phyloP scores from a whole-genome alignment of 352 stramenopile genomes.

The Phytophthora pseudosyringae region DNA sequence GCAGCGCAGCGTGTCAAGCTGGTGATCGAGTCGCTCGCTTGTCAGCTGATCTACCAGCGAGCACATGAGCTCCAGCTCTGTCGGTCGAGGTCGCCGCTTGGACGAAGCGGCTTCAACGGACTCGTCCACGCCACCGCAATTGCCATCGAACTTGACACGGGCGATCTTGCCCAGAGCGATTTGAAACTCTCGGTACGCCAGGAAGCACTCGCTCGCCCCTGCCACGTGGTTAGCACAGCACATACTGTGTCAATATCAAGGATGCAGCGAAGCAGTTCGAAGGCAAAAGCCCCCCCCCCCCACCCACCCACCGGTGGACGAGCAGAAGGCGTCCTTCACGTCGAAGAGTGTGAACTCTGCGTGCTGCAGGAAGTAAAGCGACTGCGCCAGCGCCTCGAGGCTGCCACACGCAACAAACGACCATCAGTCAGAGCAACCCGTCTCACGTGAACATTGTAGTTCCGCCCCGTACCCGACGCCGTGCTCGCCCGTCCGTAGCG shows the following conservation, averaged over 20 bases:
- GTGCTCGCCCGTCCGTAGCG: slow-evolving; percentile 53
- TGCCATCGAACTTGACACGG: slow-evolving; percentile 32
- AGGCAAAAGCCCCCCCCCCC: no score
- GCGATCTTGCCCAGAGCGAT: slow-evolving; percentile 54
- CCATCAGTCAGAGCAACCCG: slow-evolving; percentile 1
- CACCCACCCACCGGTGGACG: slow-evolving; percentile 50
- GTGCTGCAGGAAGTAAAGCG: slow-evolving; percentile 76
- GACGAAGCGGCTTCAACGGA: not conserved
- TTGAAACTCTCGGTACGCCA: slow-evolving; percentile 70
- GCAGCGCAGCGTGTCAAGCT: slow-evolving; percentile 52
- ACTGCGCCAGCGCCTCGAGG: slow-evolving; percentile 48
- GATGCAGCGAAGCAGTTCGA: not conserved
- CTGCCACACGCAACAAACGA: slow-evolving; percentile 9
- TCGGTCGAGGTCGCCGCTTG: slow-evolving; percentile 11
- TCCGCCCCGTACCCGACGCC: slow-evolving; percentile 48
- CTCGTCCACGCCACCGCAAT: slow-evolving; percentile 5
- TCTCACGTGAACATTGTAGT: slow-evolving; percentile 8
- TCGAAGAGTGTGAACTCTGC: slow-evolving; percentile 70
- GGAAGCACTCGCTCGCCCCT: slow-evolving; percentile 52
- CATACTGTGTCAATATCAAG: not conserved
- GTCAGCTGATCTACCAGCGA: slow-evolving; percentile 47
- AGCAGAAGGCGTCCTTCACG: slow-evolving; percentile 64
- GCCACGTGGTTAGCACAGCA: not conserved
- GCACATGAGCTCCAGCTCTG: slow-evolving; percentile 37
- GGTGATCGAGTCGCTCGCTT: not conserved